These are phyloP conservation scores for Botrytis squamosa DNA, from an alignment of 2,329 filamentous ascomycete genomes.

Conservation along the genomic window DNA sequence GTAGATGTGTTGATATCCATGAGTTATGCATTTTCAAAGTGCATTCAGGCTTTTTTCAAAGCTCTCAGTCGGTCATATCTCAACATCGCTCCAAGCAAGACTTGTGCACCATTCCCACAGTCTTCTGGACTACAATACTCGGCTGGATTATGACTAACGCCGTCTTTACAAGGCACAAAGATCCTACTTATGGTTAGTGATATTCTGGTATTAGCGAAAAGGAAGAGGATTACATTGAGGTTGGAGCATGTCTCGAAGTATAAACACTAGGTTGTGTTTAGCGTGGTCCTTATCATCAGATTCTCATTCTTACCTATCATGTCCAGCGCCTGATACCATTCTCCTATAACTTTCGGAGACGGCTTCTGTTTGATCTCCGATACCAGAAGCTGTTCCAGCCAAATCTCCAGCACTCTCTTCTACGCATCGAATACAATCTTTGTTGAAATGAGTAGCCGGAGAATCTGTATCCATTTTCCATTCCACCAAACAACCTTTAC, in stretches of 20 bases:
- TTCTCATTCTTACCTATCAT: slow-evolving; percentile 49
- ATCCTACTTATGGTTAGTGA: slow-evolving; percentile 42
- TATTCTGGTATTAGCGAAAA: background rate
- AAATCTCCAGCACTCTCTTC: slow-evolving; percentile 57
- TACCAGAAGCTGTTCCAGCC: slow-evolving; percentile 49
- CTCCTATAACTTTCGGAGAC: slow-evolving; percentile 47
- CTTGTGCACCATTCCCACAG: slow-evolving; percentile 54
- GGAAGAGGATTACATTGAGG: slow-evolving; percentile 50
- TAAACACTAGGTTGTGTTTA: slow-evolving; percentile 51
- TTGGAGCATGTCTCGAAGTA: slow-evolving; percentile 57
- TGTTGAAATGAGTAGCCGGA: slow-evolving; percentile 62
- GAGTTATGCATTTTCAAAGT: background rate
- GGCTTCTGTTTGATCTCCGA: slow-evolving; percentile 51
- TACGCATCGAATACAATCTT: slow-evolving; percentile 66
- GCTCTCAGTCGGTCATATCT: slow-evolving; percentile 41
- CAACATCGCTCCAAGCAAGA: slow-evolving; percentile 46
- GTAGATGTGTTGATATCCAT: background rate
- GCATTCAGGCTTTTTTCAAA: slow-evolving; percentile 26
- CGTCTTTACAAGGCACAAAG: slow-evolving; percentile 62
- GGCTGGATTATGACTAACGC: slow-evolving; percentile 62
- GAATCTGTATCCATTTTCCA: slow-evolving; percentile 63
- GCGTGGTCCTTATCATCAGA: slow-evolving; percentile 32
- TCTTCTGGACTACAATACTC: slow-evolving; percentile 62
- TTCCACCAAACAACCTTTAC: slow-evolving; percentile 52
- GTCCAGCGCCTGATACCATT: slow-evolving; percentile 64